Evolutionary conservation across 2,329 filamentous ascomycete genomes (phyloP).

Genomic region (Hypoxylon sp.): DNA sequence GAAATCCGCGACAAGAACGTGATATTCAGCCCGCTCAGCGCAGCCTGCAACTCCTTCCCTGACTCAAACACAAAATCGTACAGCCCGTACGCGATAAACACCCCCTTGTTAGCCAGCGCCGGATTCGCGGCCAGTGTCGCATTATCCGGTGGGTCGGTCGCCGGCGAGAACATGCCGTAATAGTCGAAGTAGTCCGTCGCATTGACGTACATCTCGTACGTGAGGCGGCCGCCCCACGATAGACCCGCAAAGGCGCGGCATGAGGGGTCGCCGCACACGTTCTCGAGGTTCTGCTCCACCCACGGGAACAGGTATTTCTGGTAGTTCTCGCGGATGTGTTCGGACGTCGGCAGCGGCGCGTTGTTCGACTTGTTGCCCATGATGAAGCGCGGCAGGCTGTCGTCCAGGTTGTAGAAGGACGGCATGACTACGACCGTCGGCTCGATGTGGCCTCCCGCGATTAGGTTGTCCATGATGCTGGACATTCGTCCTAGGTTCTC

Average conservation of each 20-base stretch:
- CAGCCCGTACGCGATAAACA: constrained; percentile 49
- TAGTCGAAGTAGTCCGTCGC: constrained; percentile 50
- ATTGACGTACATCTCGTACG: constrained; percentile 53
- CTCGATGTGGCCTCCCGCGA: constrained; percentile 47
- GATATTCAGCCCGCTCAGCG: constrained; percentile 39
- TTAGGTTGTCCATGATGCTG: constrained; percentile 51
- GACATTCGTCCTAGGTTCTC: constrained; percentile 49
- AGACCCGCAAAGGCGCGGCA: constrained; percentile 51
- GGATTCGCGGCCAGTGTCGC: constrained; percentile 39
- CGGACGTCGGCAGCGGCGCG: constrained; percentile 37
- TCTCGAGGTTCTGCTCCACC: constrained; percentile 42
- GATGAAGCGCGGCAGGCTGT: constrained; percentile 40
- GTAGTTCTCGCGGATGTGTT: constrained; percentile 48
- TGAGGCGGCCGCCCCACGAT: constrained; percentile 48
- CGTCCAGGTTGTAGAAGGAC: constrained; percentile 50
- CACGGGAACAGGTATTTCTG: constrained; percentile 49
- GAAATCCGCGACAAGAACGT: constrained; percentile 43
- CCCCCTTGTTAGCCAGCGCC: constrained; percentile 40
- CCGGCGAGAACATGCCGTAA: constrained; percentile 50
- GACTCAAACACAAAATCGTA: constrained; percentile 48
- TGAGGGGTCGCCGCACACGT: constrained; percentile 45
- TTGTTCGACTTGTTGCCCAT: constrained; percentile 46
- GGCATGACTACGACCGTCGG: constrained; percentile 52
- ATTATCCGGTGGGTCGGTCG: constrained; percentile 38
- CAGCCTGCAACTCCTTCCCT: constrained; percentile 45